These are phyloP conservation scores for Ceratobasidium sp. DNA, from an alignment of 1,284 basidiomycete species.

Conservation along the genomic window DNA sequence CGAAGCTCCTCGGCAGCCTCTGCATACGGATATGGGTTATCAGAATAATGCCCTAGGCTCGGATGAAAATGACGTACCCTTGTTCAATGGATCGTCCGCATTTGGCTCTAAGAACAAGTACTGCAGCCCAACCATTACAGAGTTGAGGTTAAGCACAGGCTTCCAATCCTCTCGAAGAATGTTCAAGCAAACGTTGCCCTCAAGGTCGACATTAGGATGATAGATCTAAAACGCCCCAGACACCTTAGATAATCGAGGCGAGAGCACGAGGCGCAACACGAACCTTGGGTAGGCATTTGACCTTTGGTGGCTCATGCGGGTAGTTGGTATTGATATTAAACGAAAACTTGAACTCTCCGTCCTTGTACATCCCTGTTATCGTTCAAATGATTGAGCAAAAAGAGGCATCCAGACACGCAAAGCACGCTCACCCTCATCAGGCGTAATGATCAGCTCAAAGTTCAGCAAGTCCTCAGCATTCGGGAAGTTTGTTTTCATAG, in stretches of 20 bases:
- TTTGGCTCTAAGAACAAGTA: slow-evolving; percentile 99
- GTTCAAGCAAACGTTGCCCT: slow-evolving; percentile 96
- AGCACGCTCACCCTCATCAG: slow-evolving; percentile 84
- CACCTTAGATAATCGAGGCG: neutral
- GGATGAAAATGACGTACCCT: slow-evolving; percentile 66
- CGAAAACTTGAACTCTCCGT: slow-evolving; percentile 91
- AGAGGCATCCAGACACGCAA: neutral
- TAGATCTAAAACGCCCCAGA: slow-evolving; percentile 74
- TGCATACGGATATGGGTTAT: slow-evolving; percentile 52
- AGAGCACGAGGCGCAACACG: slow-evolving; percentile 46
- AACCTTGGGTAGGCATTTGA: slow-evolving; percentile 95
- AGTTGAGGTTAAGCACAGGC: slow-evolving; percentile 95
- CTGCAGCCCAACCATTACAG: slow-evolving; percentile 96
- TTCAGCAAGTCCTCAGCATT: slow-evolving; percentile 94
- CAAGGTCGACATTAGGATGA: slow-evolving; percentile 97
- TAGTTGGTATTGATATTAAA: slow-evolving; percentile 98
- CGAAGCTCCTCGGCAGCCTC: slow-evolving; percentile 95
- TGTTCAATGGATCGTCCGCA: slow-evolving; percentile 97
- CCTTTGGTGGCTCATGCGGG: slow-evolving; percentile 98
- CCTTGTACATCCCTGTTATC: slow-evolving; percentile 92
- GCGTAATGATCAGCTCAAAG: slow-evolving; percentile 93
- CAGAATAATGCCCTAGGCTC: neutral
- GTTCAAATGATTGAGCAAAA: neutral
- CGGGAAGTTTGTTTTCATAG: slow-evolving; percentile 94
- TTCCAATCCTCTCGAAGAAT: slow-evolving; percentile 99